phyloP scores from a whole-genome alignment of 306 rosid genomes.

The Aeschynomene evenia region DNA sequence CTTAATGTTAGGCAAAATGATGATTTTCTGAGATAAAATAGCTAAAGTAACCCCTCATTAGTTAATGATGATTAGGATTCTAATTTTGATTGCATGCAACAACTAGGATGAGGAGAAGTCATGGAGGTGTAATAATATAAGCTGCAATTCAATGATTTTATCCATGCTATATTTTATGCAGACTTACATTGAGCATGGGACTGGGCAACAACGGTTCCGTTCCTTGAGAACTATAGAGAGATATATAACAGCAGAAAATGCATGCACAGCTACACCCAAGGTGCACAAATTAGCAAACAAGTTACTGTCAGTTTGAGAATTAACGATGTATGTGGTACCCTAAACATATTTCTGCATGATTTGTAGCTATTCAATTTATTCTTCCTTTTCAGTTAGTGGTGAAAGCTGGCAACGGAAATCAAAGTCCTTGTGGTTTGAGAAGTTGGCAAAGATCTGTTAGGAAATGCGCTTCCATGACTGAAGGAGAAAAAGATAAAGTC shows the following conservation, averaged over 20 bases:
- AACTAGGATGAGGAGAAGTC: not conserved
- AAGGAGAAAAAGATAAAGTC: conserved; percentile 25
- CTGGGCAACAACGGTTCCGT: conserved; percentile 34
- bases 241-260: conserved; percentile 34
- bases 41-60: not conserved
- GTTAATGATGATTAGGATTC: not conserved
- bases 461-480: not conserved
- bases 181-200: conserved; percentile 43
- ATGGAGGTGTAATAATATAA: not conserved
- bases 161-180: conserved; percentile 33
- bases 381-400: conserved; percentile 37
- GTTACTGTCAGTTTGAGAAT: conserved; percentile 10
- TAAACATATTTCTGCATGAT: conserved; percentile 6
- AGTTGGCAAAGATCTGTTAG: not conserved
- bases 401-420: conserved; percentile 20
- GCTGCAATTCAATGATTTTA: not conserved
- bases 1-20: no score
- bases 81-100: not conserved
- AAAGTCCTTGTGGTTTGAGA: conserved; percentile 1
- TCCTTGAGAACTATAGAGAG: conserved; percentile 46
- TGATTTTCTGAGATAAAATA: not conserved
- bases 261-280: conserved; percentile 34
- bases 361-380: conserved; percentile 17
- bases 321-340: conserved; percentile 2
- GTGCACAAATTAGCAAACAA: conserved; percentile 26